Percentiles rank a stretch among this genome's conserved stretches.
phyloP scores from a whole-genome alignment of 2,329 filamentous ascomycete genomes.

The Scytalidium sp. region DNA sequence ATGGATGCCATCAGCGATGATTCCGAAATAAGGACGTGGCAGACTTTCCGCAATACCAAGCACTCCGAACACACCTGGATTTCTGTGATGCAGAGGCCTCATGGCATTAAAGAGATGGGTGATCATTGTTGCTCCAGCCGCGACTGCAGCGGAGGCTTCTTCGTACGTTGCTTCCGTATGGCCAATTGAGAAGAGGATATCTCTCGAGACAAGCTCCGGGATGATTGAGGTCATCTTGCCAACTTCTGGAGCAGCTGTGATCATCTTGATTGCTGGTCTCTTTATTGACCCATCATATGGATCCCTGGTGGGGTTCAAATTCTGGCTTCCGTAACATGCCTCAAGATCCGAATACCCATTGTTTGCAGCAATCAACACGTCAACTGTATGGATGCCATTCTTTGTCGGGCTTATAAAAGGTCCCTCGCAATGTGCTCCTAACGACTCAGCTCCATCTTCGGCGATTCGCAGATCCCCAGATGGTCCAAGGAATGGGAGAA shows the following conservation, averaged over 20 bases:
- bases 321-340: conserved; percentile 68
- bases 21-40: conserved; percentile 73
- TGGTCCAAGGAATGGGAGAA: conserved; percentile 74
- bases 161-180: conserved; percentile 88
- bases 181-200: conserved; percentile 77
- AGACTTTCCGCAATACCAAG: conserved; percentile 60
- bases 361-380: conserved; percentile 63
- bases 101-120: conserved; percentile 95
- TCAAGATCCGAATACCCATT: conserved; percentile 63
- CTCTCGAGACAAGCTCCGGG: conserved; percentile 58
- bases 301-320: conserved; percentile 47
- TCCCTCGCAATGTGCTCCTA: conserved; percentile 88
- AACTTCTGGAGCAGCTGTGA: conserved; percentile 82
- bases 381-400: conserved; percentile 80
- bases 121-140: conserved; percentile 80
- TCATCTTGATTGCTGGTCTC: conserved; percentile 60
- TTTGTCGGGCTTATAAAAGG: conserved; percentile 81
- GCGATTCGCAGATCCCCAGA: conserved; percentile 59
- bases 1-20: conserved; percentile 90
- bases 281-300: conserved; percentile 30
- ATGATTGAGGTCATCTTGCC: conserved; percentile 70
- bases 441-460: conserved; percentile 74
- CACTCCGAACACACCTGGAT: conserved; percentile 86
- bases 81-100: conserved; percentile 84
- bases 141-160: conserved; percentile 68